phyloP scores from a whole-genome alignment of 169 alveolate species.

The Babesia ovis region DNA sequence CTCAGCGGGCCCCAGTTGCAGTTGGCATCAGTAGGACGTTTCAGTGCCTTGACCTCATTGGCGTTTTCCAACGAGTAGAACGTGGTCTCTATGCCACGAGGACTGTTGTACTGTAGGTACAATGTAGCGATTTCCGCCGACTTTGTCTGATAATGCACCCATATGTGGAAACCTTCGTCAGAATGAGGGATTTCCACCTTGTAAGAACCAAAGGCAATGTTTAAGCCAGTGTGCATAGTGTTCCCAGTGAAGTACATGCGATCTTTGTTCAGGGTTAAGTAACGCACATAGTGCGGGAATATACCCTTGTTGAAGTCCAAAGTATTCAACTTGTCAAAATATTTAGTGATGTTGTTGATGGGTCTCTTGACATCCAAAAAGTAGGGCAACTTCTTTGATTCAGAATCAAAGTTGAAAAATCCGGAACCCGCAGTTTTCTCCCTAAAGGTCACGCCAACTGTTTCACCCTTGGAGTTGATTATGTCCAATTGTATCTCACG shows the following conservation, averaged over 20 bases:
- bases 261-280: slow-evolving; percentile 27
- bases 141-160: slow-evolving; percentile 48
- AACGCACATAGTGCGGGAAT: slow-evolving; percentile 54
- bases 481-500: slow-evolving; percentile 8
- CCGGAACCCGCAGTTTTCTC: slow-evolving; percentile 1
- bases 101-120: slow-evolving; percentile 13
- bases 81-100: not conserved
- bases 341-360: not conserved
- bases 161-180: slow-evolving; percentile 22
- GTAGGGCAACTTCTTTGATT: not conserved
- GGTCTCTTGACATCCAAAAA: slow-evolving; percentile 20
- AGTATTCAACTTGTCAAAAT: not conserved
- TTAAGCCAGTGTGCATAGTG: slow-evolving; percentile 3
- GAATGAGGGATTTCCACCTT: not conserved
- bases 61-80: slow-evolving; percentile 16
- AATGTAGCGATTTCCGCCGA: slow-evolving; percentile 12
- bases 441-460: not conserved
- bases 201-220: slow-evolving; percentile 28
- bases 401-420: not conserved
- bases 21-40: slow-evolving; percentile 18
- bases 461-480: not conserved
- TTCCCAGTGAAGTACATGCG: slow-evolving; percentile 53
- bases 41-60: not conserved
- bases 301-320: slow-evolving; percentile 52
- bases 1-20: slow-evolving; percentile 65